phyloP scores from a whole-genome alignment of 805 yeast species.

The Blastobotrys parvus region DNA sequence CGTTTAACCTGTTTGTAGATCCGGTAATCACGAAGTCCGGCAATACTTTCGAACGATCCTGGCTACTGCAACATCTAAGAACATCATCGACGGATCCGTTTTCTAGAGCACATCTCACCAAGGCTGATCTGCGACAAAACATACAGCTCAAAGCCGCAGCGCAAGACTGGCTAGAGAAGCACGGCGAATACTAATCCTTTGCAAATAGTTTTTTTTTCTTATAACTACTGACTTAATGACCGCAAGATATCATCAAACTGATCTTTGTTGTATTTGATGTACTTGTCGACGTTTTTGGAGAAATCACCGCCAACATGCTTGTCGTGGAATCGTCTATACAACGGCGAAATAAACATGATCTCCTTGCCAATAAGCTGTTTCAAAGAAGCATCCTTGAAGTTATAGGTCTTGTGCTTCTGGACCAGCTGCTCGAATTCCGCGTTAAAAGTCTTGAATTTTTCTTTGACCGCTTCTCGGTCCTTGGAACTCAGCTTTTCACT shows the following conservation, averaged over 20 bases:
- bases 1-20: constrained; percentile 33
- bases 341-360: constrained; percentile 65
- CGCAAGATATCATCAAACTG: constrained; percentile 34
- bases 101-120: constrained; percentile 30
- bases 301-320: constrained; percentile 64
- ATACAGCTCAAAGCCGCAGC: constrained; percentile 34
- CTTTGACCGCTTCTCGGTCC: constrained; percentile 76
- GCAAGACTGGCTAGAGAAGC: constrained; percentile 17
- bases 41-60: constrained; percentile 34
- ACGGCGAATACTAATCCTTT: constrained; percentile 5
- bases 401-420: constrained; percentile 53
- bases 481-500: constrained; percentile 45
- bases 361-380: constrained; percentile 60
- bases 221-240: constrained; percentile 26
- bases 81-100: constrained; percentile 35
- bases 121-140: constrained; percentile 34
- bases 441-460: constrained; percentile 75
- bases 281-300: constrained; percentile 61
- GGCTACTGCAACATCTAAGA: constrained; percentile 32
- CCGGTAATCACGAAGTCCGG: constrained; percentile 41
- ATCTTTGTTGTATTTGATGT: constrained; percentile 49
- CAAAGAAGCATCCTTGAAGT: constrained; percentile 58
- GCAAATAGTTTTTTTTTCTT: too few species aligned
- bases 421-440: constrained; percentile 73
- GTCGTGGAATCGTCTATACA: constrained; percentile 78